These are phyloP conservation scores for Rhexocercosporidium sp. DNA, from an alignment of 2,329 filamentous ascomycete genomes.

Conservation along the genomic window DNA sequence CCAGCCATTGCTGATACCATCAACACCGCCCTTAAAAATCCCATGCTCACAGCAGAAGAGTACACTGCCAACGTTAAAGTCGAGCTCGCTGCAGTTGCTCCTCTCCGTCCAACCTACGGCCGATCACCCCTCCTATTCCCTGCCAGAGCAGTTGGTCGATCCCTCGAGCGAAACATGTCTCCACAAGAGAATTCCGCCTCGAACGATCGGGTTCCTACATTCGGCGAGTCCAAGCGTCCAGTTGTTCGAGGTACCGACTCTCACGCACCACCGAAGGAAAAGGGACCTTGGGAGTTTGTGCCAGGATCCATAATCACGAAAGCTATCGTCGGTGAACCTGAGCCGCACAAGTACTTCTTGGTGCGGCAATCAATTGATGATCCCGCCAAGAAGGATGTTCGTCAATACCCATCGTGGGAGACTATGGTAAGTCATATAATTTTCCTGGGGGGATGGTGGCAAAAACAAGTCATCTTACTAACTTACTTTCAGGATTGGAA, in stretches of 20 bases:
- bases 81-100: neutral
- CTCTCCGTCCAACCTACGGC: neutral
- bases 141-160: too few species aligned
- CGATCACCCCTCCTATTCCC: neutral
- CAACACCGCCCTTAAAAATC: neutral
- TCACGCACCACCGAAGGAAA: neutral
- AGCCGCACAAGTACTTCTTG: conserved; percentile 26
- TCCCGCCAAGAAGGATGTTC: conserved; percentile 2
- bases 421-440: conserved; percentile 1
- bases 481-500: conserved; percentile 17
- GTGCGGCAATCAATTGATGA: conserved; percentile 6
- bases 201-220: neutral
- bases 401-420: conserved; percentile 15
- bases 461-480: neutral
- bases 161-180: neutral
- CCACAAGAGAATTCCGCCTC: neutral
- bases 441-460: neutral
- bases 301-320: conserved; percentile 12
- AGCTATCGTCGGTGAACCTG: conserved; percentile 2
- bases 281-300: conserved; percentile 21
- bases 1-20: conserved; percentile 3
- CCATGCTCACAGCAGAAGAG: conserved; percentile 3
- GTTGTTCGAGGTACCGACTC: neutral
- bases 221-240: neutral
- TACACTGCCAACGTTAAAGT: neutral